Percentiles rank a stretch among this genome's conserved stretches.
Evolutionary conservation across 305 asterid species (phyloP).

Genomic region (Plantago lanceolata): DNA sequence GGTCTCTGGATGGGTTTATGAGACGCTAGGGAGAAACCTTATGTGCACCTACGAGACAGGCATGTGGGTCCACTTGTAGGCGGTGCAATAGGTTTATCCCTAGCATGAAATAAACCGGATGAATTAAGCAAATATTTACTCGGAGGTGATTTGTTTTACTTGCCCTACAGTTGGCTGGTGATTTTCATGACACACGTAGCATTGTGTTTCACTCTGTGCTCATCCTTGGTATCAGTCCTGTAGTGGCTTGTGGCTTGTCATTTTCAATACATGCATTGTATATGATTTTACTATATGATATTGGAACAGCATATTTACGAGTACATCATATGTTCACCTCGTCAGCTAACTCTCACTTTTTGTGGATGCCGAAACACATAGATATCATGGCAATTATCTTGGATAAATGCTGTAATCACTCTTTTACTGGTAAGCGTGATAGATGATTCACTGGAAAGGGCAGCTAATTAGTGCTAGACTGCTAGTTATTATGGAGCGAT

Average conservation of each 20-base stretch:
- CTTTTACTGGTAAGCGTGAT: neutral
- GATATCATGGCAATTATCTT: too few relatives aligned
- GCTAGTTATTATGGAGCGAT: neutral
- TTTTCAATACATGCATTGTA: too few relatives aligned
- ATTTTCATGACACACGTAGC: neutral
- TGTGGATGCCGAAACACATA: too few relatives aligned
- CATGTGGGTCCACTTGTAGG: too few relatives aligned
- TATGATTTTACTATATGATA: neutral
- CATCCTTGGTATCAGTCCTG: too few relatives aligned
- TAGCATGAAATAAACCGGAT: too few relatives aligned
- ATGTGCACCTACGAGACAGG: too few relatives aligned
- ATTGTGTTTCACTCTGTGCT: neutral
- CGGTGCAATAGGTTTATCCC: too few relatives aligned
- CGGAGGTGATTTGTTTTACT: neutral
- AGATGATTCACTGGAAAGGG: neutral
- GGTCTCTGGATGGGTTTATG: neutral
- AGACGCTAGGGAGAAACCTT: too few relatives aligned
- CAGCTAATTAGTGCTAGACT: neutral
- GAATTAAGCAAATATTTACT: neutral
- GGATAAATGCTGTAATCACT: neutral
- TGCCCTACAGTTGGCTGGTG: neutral
- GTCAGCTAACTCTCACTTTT: neutral
- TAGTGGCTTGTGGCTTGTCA: too few relatives aligned
- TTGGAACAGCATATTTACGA: neutral
- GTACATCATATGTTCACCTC: neutral